Evolutionary conservation across 805 yeast genomes (phyloP), one percentile per base, ranked within the genome.

Genomic region (Kodamaea laetipori): DNA sequence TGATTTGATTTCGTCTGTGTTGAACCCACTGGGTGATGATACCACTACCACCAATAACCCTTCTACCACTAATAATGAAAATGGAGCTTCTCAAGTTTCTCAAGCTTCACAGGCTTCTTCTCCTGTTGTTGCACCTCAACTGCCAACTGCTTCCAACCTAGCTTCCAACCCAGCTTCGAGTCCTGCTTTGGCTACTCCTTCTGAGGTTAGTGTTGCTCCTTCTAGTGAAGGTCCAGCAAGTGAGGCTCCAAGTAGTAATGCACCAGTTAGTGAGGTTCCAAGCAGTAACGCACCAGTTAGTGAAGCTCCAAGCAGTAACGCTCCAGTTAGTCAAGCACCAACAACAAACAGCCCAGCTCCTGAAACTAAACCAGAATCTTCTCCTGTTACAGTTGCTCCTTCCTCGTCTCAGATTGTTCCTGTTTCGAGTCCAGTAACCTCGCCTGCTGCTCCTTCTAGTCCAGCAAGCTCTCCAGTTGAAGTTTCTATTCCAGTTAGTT

Each of bases 381-480:
- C 15, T n/a, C 31, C 15, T 5, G 15, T 10, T 6, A 10, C n/a
- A 6, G 15, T 10, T 12, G 31, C 15, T 6, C n/a, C 31, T 12
- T 12, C 31, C n/a, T 11, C 31, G 31, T 27, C 31, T 6, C 15
- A 10, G 31, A 10, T 27, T 27, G 31, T 27, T 27, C 15, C 34
- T 30, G 18, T 21, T 21, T 21, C 24, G 24, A 21, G 24, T 21
- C 24, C 34, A 12, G 34, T 15, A 7, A 10, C 24, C 24, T 6
- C 37, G 7, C 11, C 39, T 16, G 4, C 33, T 4, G 30, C 33
- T 8, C 7, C 38, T n/a, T 16, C 39, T n/a, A 9, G 24, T 27
- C 30, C 44, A 9, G 44, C 18, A 3, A 33, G 12, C 30, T n/a
- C n/a, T n/a, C n/a, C n/a, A n/a, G n/a, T 25, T 9, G 30, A 27